These are phyloP conservation scores for Gastrolobium villosum DNA, from an alignment of 306 rosid genomes.

Conservation along the genomic window DNA sequence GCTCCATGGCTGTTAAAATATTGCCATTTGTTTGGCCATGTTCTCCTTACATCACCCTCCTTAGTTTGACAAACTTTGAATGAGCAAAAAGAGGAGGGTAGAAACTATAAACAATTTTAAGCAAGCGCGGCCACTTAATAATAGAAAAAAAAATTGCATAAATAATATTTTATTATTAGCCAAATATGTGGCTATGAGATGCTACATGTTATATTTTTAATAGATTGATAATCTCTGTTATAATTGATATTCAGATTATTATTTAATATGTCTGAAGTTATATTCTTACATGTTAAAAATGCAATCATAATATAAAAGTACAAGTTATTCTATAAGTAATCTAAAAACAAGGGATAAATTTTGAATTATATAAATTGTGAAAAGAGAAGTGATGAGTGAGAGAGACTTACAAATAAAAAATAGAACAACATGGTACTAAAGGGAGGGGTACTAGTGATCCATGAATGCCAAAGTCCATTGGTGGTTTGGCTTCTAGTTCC, in stretches of 20 bases:
- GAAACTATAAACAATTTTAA: too few species aligned
- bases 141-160: too few species aligned
- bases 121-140: too few species aligned
- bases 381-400: neutral
- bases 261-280: neutral
- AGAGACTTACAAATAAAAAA: neutral
- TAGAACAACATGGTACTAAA: slow-evolving; percentile 19
- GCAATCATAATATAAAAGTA: too few species aligned
- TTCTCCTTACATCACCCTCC: neutral
- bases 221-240: neutral
- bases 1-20: slow-evolving; percentile 4
- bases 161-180: neutral
- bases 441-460: slow-evolving; percentile 1
- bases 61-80: neutral
- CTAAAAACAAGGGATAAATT: neutral
- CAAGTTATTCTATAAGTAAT: neutral
- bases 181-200: neutral
- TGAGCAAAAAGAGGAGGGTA: neutral
- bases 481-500: slow-evolving; percentile 33
- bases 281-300: too few species aligned
- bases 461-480: slow-evolving; percentile 31
- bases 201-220: neutral
- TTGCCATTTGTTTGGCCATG: slow-evolving; percentile 11
- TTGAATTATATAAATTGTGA: neutral
- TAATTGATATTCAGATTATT: neutral